These are phyloP conservation scores for Aspergillus bridgeri DNA, from an alignment of 495 filamentous ascomycete genomes.

Conservation along the genomic window DNA sequence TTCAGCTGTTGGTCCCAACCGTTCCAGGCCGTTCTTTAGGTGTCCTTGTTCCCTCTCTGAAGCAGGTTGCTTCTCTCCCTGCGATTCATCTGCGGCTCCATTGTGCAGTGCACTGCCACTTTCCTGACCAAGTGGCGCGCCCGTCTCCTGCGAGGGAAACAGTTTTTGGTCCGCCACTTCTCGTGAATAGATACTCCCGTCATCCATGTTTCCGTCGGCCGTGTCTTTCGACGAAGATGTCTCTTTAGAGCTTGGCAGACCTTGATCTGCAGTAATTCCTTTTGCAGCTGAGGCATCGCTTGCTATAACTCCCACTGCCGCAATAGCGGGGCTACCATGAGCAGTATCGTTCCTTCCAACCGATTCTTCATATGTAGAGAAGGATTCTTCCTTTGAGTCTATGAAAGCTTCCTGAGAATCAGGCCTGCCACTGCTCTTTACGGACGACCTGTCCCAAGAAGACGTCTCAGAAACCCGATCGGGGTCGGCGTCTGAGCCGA, in stretches of 20 bases:
- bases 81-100: neutral
- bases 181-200: neutral
- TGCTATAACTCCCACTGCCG: neutral
- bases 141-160: neutral
- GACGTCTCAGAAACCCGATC: slow-evolving; percentile 25
- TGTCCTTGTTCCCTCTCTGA: neutral
- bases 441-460: slow-evolving; percentile 20
- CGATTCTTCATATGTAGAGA: slow-evolving; percentile 24
- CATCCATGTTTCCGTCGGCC: neutral
- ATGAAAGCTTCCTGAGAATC: slow-evolving; percentile 30
- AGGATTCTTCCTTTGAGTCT: slow-evolving; percentile 20
- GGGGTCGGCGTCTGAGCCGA: slow-evolving; percentile 35
- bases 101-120: neutral
- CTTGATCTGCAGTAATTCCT: neutral
- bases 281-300: neutral
- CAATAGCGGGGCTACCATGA: slow-evolving; percentile 16
- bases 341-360: slow-evolving; percentile 26
- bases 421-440: slow-evolving; percentile 12
- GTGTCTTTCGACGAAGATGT: neutral
- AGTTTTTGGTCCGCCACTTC: neutral
- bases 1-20: neutral
- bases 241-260: neutral
- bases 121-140: neutral
- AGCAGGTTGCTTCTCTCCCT: no score
- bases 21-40: no score